Conservation (phyloP, 805 yeast species). For the Candida germanica region DNA sequence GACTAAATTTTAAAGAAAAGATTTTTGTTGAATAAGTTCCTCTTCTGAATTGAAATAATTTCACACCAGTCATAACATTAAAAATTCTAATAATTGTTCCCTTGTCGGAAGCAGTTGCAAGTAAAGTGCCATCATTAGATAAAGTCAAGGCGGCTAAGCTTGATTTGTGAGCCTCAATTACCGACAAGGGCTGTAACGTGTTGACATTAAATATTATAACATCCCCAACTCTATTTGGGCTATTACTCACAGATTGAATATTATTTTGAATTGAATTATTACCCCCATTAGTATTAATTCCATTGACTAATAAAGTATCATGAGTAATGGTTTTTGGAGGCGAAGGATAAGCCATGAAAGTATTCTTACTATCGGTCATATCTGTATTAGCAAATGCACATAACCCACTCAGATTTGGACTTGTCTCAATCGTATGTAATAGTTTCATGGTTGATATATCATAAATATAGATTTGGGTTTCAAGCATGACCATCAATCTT, state of each 20-base stretch:
- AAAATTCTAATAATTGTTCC: conserved; percentile 90
- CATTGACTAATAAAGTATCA: conserved; percentile 39
- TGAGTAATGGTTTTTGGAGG: conserved; percentile 59
- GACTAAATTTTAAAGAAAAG: conserved; percentile 71
- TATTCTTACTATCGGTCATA: conserved; percentile 33
- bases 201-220: conserved; percentile 78
- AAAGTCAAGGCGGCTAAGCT: conserved; percentile 66
- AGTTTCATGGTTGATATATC: conserved; percentile 40
- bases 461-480: conserved; percentile 43
- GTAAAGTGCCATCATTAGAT: conserved; percentile 69
- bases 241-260: conserved; percentile 37
- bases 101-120: conserved; percentile 86
- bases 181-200: conserved; percentile 70
- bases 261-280: conserved; percentile 36
- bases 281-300: conserved; percentile 42
- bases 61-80: conserved; percentile 59
- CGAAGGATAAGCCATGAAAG: conserved; percentile 69
- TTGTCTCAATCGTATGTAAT: conserved; percentile 44
- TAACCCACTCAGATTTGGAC: conserved; percentile 48
- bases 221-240: conserved; percentile 56
- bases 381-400: conserved; percentile 50
- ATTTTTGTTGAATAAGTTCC: conserved; percentile 85
- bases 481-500: conserved; percentile 36
- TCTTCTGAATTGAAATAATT: conserved; percentile 71
- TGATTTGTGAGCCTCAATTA: conserved; percentile 82